Base-by-base conservation (phyloP, 345 rosid genomes). In the Noccaea caerulescens region DNA sequence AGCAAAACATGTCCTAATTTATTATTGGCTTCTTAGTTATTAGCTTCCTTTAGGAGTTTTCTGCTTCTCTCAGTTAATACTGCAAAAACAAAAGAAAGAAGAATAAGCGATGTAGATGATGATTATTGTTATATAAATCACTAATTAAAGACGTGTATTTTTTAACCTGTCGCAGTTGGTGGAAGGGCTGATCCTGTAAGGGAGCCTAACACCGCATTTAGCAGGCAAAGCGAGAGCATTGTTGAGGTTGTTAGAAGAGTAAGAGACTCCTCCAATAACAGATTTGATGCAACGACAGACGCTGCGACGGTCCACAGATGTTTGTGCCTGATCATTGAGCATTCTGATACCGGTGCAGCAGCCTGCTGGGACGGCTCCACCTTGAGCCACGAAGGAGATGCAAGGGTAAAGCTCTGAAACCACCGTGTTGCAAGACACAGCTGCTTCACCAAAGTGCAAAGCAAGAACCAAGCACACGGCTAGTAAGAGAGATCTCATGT, bases 281-380 rank as follows among this genome's bases (percentile, higher is more conserved):
- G 20, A 18, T 57, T 85, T 88, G 69, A 88, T 41, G 84, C 93
- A 88, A 4, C 43, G 72, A 63, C 93, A 88, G 0, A 72, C 72
- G 0, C 69, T 8, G 52, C 62, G 88, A 61, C 89, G 91, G 75
- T 88, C 93, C 37, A 73, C 25, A 14, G 78, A 10, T 76, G 87
- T 83, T 49, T 8, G 68, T 39, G 93, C 89, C 58, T 80, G 80
- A 36, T 3, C 4, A 43, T 69, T 64, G 20, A 88, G 79, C 1
- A 49, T 0, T 52, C 49, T 72, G 8, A 86, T 9, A 2, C 94
- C 91, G 27, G 1, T 51, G 82, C 94, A 88, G 80, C 91, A 86
- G 0, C 7, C 39, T 0, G 23, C 8, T 4, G 85, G 65, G 20
- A 65, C 75, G 0, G 3, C 1, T 0, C 85, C 88, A 0, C 75